Conservation (phyloP, 768 basidiomycete species). For the Suillus brevipes region DNA sequence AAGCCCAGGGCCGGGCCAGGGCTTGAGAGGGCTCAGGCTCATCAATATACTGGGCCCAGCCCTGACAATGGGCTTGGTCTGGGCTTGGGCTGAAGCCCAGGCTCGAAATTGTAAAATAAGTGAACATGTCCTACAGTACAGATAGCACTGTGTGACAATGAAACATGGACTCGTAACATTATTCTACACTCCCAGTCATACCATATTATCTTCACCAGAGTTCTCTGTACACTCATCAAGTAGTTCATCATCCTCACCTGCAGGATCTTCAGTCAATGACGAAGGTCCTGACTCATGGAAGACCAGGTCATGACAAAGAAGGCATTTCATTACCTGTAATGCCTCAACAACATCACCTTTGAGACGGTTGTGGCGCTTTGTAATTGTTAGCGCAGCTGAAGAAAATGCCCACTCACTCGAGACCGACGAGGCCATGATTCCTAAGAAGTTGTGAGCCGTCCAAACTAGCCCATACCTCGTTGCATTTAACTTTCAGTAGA, state of each 20-base stretch:
- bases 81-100: neutral
- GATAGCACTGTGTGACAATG: neutral
- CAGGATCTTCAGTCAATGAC: neutral
- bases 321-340: constrained; percentile 33
- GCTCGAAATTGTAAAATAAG: neutral
- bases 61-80: neutral
- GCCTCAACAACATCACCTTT: constrained; percentile 38
- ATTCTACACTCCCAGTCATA: neutral
- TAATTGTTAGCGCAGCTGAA: constrained; percentile 38
- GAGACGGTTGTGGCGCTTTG: constrained; percentile 33
- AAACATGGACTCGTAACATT: neutral
- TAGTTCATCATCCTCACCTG: neutral
- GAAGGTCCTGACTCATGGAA: constrained; percentile 15
- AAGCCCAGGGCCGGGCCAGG: neutral
- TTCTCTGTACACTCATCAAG: neutral
- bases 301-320: constrained; percentile 22
- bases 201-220: neutral
- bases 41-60: neutral
- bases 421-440: constrained; percentile 38
- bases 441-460: constrained; percentile 37
- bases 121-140: neutral
- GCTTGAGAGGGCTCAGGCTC: neutral
- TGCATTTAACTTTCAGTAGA: constrained; percentile 24
- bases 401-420: constrained; percentile 43
- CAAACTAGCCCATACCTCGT: constrained; percentile 28